A percentile compares a stretch with the other conserved stretches of the same genome.
Conservation (phyloP, 1,284 basidiomycete genomes). For the Trametes versicolor region DNA sequence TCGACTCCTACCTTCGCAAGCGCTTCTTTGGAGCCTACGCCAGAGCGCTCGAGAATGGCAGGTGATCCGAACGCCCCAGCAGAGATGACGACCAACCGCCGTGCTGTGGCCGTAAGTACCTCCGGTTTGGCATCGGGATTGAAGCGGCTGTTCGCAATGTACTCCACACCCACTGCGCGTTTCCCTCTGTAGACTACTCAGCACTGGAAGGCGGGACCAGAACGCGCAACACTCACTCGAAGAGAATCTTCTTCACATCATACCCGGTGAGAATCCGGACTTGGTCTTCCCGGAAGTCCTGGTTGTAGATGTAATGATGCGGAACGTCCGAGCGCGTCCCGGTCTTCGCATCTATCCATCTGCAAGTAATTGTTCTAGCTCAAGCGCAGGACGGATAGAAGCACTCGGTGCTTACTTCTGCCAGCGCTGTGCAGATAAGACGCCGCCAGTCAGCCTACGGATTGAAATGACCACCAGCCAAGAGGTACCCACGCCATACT, state of each 20-base stretch:
- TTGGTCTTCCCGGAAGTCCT: slow-evolving; percentile 37
- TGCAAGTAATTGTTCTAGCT: slow-evolving; percentile 24
- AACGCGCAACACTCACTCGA: slow-evolving; percentile 32
- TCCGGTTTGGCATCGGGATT: slow-evolving; percentile 37
- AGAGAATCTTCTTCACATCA: slow-evolving; percentile 41
- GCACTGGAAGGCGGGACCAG: too few relatives aligned
- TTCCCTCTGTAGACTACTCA: slow-evolving; percentile 50
- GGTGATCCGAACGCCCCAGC: slow-evolving; percentile 66
- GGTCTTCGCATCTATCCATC: slow-evolving; percentile 59
- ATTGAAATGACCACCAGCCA: neutral
- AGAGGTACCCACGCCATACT: slow-evolving; percentile 38
- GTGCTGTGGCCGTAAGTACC: slow-evolving; percentile 47
- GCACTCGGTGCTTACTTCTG: slow-evolving; percentile 25
- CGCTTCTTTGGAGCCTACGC: slow-evolving; percentile 44
- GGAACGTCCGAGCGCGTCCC: slow-evolving; percentile 66
- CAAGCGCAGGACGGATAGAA: neutral
- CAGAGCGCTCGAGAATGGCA: slow-evolving; percentile 58
- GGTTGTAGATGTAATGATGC: slow-evolving; percentile 65
- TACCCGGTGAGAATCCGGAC: slow-evolving; percentile 37
- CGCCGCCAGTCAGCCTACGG: neutral
- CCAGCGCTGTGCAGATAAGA: slow-evolving; percentile 18
- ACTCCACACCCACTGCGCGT: slow-evolving; percentile 66
- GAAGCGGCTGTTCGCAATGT: slow-evolving; percentile 49
- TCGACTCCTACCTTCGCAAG: slow-evolving; percentile 53
- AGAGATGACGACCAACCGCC: slow-evolving; percentile 57